phyloP scores from a whole-genome alignment of 495 filamentous ascomycete species.

The Aspergillus nidulans region DNA sequence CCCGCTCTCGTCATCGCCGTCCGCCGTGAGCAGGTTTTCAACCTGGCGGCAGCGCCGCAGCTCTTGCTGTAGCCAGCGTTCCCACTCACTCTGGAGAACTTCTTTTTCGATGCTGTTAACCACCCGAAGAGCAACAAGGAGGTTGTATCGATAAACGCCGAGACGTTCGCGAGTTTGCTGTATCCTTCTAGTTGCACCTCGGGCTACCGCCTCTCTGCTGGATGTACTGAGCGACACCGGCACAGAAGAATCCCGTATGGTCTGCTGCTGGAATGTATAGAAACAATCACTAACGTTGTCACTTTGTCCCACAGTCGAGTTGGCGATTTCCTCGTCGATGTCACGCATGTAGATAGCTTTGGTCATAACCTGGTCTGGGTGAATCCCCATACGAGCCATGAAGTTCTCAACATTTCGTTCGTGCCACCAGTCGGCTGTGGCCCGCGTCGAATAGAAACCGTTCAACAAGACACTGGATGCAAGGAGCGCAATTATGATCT shows the following conservation, averaged over 20 bases:
- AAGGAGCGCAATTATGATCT: conserved; percentile 66
- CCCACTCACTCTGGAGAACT: conserved; percentile 80
- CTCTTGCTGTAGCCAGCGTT: conserved; percentile 80
- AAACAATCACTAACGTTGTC: conserved; percentile 42
- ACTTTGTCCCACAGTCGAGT: conserved; percentile 34
- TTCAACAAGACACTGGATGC: conserved; percentile 65
- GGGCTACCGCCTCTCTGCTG: conserved; percentile 41
- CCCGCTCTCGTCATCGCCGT: conserved; percentile 23
- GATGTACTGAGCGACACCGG: conserved; percentile 31
- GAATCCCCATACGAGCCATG: conserved; percentile 75
- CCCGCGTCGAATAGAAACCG: conserved; percentile 61
- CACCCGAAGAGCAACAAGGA: conserved; percentile 84
- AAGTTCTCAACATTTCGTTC: conserved; percentile 76
- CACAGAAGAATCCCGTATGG: conserved; percentile 27
- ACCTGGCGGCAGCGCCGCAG: conserved; percentile 62
- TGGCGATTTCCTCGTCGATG: conserved; percentile 62
- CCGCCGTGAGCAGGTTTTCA: conserved; percentile 42
- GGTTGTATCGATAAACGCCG: conserved; percentile 81
- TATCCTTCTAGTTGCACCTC: conserved; percentile 60
- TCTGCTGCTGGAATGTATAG: conserved; percentile 41
- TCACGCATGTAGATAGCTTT: conserved; percentile 80
- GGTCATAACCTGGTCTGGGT: conserved; percentile 73
- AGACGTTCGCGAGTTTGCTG: conserved; percentile 75
- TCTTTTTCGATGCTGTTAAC: conserved; percentile 86
- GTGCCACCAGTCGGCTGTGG: conserved; percentile 72